Evolutionary conservation across 495 filamentous ascomycete species (phyloP), one percentile per base, ranked within the genome.

Genomic region (Pseudevernia furfuracea): DNA sequence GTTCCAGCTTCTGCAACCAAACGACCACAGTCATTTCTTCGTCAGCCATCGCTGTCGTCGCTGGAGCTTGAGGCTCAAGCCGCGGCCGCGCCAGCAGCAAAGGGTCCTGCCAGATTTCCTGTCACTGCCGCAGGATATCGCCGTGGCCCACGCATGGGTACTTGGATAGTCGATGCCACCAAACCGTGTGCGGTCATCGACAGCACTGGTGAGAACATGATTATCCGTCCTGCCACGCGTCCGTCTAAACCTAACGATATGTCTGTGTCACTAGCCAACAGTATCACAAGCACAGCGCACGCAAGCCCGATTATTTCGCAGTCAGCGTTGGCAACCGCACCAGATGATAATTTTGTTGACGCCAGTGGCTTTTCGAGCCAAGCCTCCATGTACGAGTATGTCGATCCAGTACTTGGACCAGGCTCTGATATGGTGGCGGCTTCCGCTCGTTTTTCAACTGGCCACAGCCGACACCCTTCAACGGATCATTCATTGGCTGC

Each of bases 341-440:
- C 77, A 67, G 76, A 82, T 63, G 76, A 84, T 61, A 77, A 72
- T 71, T 81, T 82, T 63, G 78, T 80, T 36, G 81, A 83, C 70
- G 56, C 76, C 73, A 56, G 73, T 80, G 65, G 78, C 70, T 52
- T 81, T 74, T 60, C 81, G 7, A 78, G 74, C 59, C 76, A 78
- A 32, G 65, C 37, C 28, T 53, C 49, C 28, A 55, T 55, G 52
- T 55, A 55, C 52, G 52, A 34, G 69, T 6, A 77, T 84, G 43
- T 70, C 80, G 49, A 83, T 80, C 81, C 87, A 39, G 84, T 90
- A 75, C 75, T 89, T 58, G 84, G 80, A 65, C 85, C 87, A 38
- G 83, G 85, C n/a, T 82, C 83, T 44, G 87, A 87, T 62, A 76
- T 92, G 63, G 90, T 91, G 88, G 85, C 91, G 82, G 85, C 85